Evolutionary conservation across 2,329 filamentous ascomycete genomes (phyloP).

Genomic region (Botrytis fabae): DNA sequence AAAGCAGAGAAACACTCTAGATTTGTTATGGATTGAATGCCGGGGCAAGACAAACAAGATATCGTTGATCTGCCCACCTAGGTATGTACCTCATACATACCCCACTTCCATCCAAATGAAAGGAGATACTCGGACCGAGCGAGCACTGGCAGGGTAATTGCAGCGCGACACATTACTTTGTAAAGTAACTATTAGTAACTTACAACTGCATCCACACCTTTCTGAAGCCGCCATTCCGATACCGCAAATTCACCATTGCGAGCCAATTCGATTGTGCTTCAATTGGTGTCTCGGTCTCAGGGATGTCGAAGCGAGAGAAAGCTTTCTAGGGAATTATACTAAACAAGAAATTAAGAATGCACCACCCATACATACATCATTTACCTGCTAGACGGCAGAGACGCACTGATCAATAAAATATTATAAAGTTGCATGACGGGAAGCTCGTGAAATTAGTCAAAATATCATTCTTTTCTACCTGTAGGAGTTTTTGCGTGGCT

Average conservation of each 20-base stretch:
- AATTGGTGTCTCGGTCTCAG: background rate
- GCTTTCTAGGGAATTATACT: background rate
- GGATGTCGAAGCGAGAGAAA: constrained; percentile 15
- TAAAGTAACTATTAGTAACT: background rate
- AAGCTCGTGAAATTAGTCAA: constrained; percentile 19
- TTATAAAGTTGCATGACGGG: constrained; percentile 19
- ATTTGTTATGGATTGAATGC: background rate
- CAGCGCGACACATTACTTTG: background rate
- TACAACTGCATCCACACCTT: background rate
- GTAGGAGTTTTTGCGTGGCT: constrained; percentile 7
- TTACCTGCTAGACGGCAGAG: background rate
- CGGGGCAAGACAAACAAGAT: background rate
- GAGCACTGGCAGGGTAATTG: background rate
- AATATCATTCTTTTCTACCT: constrained; percentile 3
- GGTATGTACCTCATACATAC: background rate
- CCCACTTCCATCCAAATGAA: background rate
- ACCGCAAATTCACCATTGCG: background rate
- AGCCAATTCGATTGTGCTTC: background rate
- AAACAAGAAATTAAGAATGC: constrained; percentile 7
- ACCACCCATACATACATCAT: background rate
- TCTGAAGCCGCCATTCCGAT: background rate
- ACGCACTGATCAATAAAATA: constrained; percentile 9
- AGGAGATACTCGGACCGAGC: constrained; percentile 11
- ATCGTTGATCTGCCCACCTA: background rate
- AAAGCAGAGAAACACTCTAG: background rate